phyloP scores from a whole-genome alignment of 805 yeast species.

The Teunomyces barrocoloradensis region DNA sequence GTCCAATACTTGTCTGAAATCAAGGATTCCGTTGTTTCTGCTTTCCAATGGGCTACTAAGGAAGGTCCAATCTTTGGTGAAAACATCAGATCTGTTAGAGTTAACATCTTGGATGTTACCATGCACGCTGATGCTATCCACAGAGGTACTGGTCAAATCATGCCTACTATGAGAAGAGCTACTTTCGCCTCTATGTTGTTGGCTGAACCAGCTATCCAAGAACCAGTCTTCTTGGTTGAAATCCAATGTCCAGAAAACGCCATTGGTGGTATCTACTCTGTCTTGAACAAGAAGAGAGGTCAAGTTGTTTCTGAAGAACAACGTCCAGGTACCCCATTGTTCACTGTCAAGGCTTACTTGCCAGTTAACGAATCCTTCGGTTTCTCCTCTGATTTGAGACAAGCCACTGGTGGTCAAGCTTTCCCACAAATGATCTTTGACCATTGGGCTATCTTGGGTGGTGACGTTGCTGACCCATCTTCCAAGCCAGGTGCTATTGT shows the following conservation, averaged over 20 bases:
- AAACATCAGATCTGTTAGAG: slow-evolving; percentile 91
- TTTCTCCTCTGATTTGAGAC: slow-evolving; percentile 99
- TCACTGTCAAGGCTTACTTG: slow-evolving; percentile 99
- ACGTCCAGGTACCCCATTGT: slow-evolving; percentile 99
- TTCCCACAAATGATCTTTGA: slow-evolving; percentile 99
- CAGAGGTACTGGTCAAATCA: slow-evolving; percentile 99
- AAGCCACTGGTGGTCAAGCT: slow-evolving; percentile 99
- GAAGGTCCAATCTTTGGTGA: slow-evolving; percentile 99
- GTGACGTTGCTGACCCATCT: slow-evolving; percentile 90
- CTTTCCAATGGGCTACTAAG: slow-evolving; percentile 99
- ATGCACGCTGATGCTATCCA: slow-evolving; percentile 99
- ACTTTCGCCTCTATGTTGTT: slow-evolving; percentile 97
- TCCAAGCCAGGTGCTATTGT: slow-evolving; percentile 63
- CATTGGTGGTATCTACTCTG: slow-evolving; percentile 99
- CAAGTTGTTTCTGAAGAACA: slow-evolving; percentile 99
- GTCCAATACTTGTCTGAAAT: slow-evolving; percentile 98
- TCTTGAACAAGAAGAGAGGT: slow-evolving; percentile 99
- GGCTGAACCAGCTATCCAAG: slow-evolving; percentile 99
- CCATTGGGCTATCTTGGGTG: slow-evolving; percentile 91
- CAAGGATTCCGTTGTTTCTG: slow-evolving; percentile 99
- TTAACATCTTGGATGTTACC: slow-evolving; percentile 98
- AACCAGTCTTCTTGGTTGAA: slow-evolving; percentile 98
- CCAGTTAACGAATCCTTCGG: slow-evolving; percentile 99
- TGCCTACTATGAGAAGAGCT: slow-evolving; percentile 99
- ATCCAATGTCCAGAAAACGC: slow-evolving; percentile 99